These are phyloP conservation scores for Trichocladium antarcticum DNA, from an alignment of 495 filamentous ascomycete genomes.

Conservation along the genomic window DNA sequence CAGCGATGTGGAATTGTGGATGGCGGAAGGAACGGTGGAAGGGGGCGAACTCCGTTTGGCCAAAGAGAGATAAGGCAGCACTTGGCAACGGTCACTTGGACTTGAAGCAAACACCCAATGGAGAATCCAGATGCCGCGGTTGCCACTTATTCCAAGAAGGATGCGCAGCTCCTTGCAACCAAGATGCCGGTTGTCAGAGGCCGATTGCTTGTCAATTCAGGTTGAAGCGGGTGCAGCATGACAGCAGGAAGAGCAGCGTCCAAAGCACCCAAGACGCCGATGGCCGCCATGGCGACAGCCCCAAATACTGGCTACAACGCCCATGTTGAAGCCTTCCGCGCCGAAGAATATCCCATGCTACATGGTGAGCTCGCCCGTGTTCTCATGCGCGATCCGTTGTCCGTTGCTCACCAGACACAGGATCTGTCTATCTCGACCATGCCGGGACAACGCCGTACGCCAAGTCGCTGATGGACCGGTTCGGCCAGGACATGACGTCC, in stretches of 20 bases:
- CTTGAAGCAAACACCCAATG: no score
- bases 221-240: background rate
- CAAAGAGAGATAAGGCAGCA: background rate
- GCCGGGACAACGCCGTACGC: constrained; percentile 76
- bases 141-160: background rate
- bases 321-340: constrained; percentile 56
- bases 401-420: constrained; percentile 34
- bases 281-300: constrained; percentile 4
- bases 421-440: constrained; percentile 80
- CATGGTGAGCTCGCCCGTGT: constrained; percentile 42
- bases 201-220: background rate
- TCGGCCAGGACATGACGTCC: constrained; percentile 60
- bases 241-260: no score
- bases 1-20: no score
- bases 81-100: no score
- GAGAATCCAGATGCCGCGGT: background rate
- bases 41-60: constrained; percentile 32
- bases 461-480: constrained; percentile 69
- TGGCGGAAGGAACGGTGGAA: constrained; percentile 20
- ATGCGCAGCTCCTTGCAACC: background rate
- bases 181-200: background rate
- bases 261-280: no score
- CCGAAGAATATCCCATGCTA: constrained; percentile 74
- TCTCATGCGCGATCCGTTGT: background rate
- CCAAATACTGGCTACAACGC: constrained; percentile 45